Percentiles rank a stretch among this genome's conserved stretches.
Evolutionary conservation across 805 yeast genomes (phyloP).

Genomic region (Brettanomyces anomalus): DNA sequence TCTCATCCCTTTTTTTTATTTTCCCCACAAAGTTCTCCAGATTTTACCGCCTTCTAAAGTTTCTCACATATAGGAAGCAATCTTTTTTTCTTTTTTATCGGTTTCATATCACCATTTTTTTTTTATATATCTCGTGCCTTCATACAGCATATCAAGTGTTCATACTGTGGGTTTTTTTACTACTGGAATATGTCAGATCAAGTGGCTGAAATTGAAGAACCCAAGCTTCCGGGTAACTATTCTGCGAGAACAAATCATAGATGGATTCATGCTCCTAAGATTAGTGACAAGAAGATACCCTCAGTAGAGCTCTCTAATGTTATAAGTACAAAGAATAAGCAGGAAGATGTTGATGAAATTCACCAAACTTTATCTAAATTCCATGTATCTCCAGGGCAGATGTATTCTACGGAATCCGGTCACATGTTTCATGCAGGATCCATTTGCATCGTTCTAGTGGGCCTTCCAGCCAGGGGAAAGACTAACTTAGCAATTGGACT

Average conservation of each 20-base stretch:
- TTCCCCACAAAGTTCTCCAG: no score
- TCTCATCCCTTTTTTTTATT: no score
- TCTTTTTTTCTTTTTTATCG: no score
- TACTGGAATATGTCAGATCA: not conserved
- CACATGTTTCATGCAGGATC: conserved; percentile 93
- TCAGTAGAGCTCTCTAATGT: not conserved
- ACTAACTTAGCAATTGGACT: conserved; percentile 87
- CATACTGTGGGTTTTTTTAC: no score
- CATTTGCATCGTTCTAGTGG: conserved; percentile 79
- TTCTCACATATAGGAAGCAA: no score
- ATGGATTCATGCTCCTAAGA: conserved; percentile 29
- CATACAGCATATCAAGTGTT: no score
- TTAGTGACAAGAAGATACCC: not conserved
- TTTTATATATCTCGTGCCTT: no score
- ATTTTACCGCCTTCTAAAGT: no score
- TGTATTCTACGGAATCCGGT: conserved; percentile 89
- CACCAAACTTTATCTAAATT: conserved; percentile 53
- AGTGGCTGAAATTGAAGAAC: conserved; percentile 31
- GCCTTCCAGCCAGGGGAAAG: conserved; percentile 93
- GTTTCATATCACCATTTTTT: no score
- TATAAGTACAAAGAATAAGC: conserved; percentile 3
- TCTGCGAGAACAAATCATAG: conserved; percentile 46
- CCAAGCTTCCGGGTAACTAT: conserved; percentile 40
- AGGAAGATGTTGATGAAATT: conserved; percentile 44
- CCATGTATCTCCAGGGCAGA: conserved; percentile 82